A percentile compares a stretch with the other conserved stretches of the same genome.
Conservation (phyloP, 164 flowering plant species). For the Umbellularia californica region DNA sequence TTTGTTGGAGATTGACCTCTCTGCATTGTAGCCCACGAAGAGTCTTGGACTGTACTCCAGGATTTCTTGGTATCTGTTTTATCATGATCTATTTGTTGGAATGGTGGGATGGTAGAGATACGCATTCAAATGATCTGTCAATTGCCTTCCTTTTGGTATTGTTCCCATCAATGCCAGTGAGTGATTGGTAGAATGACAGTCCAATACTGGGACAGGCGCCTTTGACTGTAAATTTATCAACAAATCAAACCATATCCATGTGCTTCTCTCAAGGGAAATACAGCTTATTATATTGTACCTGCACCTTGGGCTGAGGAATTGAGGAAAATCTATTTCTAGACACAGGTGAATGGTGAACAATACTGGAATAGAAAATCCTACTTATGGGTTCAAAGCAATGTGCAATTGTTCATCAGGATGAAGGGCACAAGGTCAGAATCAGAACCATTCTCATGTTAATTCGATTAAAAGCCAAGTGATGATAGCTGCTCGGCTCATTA, state of each 20-base stretch:
- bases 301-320: not conserved
- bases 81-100: not conserved
- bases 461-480: not conserved
- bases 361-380: not conserved
- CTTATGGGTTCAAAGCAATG: slow-evolving; percentile 9
- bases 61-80: slow-evolving; percentile 10
- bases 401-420: slow-evolving; percentile 15
- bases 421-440: slow-evolving; percentile 4
- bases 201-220: not conserved
- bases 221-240: not conserved
- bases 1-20: slow-evolving; percentile 5
- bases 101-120: slow-evolving; percentile 2
- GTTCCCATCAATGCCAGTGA: not conserved
- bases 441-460: not conserved
- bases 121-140: not conserved
- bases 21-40: slow-evolving; percentile 8
- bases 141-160: not conserved
- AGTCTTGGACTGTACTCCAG: not conserved
- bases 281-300: not conserved
- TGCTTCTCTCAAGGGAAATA: not conserved
- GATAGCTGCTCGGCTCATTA: no score
- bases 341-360: not conserved
- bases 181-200: slow-evolving; percentile 5
- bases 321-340: slow-evolving; percentile 2
- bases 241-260: slow-evolving; percentile 3